Conservation (phyloP, 345 rosid species). For the Schrenkiella parvula region DNA sequence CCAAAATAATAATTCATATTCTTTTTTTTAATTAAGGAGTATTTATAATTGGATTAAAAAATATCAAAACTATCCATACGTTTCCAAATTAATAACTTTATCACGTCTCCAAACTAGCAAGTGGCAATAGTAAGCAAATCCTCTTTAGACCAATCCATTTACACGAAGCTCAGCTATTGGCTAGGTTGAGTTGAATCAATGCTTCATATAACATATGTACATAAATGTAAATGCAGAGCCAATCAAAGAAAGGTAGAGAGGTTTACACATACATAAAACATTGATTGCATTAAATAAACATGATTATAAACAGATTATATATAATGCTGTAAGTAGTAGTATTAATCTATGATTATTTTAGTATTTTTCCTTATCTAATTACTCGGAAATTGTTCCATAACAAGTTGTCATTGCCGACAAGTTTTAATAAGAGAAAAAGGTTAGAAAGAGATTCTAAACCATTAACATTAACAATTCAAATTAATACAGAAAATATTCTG, state of each 20-base stretch:
- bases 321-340: no score
- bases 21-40: no score
- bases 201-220: not conserved
- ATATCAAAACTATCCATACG: no score
- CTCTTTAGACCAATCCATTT: no score
- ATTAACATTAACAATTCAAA: slow-evolving; percentile 10
- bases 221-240: not conserved
- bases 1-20: no score
- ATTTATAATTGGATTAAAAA: no score
- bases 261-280: not conserved
- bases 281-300: not conserved
- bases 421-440: slow-evolving; percentile 1
- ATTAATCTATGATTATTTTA: not conserved
- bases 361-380: not conserved
- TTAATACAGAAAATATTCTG: slow-evolving; percentile 8
- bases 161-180: not conserved
- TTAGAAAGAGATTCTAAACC: slow-evolving; percentile 13
- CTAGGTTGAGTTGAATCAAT: not conserved
- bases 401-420: slow-evolving; percentile 23
- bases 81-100: no score
- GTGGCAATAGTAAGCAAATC: no score
- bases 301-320: not conserved
- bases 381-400: slow-evolving; percentile 29
- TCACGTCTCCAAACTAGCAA: no score
- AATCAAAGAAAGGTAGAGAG: not conserved